Evolutionary conservation across 805 yeast genomes (phyloP).

Genomic region (Yarrowia yakushimensis): DNA sequence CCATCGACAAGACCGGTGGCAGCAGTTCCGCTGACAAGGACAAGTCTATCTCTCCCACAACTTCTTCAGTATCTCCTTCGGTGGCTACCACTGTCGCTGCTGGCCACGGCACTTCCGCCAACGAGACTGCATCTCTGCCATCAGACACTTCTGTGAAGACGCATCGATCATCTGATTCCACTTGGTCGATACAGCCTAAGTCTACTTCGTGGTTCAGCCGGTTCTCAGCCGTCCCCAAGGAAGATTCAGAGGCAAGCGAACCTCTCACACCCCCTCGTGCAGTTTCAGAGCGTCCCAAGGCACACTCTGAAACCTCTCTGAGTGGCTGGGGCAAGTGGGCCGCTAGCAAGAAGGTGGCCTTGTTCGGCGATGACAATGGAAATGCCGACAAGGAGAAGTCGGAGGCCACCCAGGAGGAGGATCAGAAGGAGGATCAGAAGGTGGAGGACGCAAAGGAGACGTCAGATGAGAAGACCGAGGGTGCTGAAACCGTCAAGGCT

Average conservation of each 20-base stretch:
- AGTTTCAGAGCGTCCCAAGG: constrained; percentile 4
- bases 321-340: constrained; percentile 24
- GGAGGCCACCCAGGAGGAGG: not conserved
- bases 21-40: not conserved
- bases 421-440: not conserved
- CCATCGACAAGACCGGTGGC: not conserved
- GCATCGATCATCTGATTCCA: constrained; percentile 10
- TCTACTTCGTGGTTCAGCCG: constrained; percentile 13
- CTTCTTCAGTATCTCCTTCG: not conserved
- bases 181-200: constrained; percentile 7
- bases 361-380: not conserved
- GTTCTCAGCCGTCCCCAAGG: not conserved
- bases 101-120: not conserved
- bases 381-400: not conserved
- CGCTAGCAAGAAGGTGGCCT: not conserved
- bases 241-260: not conserved
- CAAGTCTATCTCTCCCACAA: constrained; percentile 9
- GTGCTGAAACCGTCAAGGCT: not conserved
- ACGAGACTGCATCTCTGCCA: not conserved
- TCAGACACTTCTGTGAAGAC: constrained; percentile 18
- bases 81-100: constrained; percentile 15
- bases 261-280: constrained; percentile 3
- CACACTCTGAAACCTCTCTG: not conserved
- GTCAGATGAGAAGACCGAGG: not conserved
- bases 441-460: not conserved